phyloP scores from a whole-genome alignment of 768 basidiomycete species.

The Sutorius australiensis region DNA sequence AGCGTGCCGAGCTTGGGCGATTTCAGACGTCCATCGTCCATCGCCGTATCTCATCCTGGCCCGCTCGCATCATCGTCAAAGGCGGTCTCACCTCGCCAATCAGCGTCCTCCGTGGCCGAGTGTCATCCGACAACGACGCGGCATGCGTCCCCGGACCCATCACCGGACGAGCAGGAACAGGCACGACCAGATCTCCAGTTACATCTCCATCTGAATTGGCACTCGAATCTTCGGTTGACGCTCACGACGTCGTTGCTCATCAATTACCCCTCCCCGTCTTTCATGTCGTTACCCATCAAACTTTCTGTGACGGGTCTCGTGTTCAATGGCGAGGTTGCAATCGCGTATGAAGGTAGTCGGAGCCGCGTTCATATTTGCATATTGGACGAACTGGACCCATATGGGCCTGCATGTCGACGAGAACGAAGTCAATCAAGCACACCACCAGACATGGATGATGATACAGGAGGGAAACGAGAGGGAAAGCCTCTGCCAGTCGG shows the following conservation, averaged over 20 bases:
- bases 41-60: slow-evolving; percentile 30
- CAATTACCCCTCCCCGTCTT: slow-evolving; percentile 93
- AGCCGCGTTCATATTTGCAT: slow-evolving; percentile 83
- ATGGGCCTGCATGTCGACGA: slow-evolving; percentile 66
- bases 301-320: slow-evolving; percentile 87
- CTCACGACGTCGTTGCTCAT: slow-evolving; percentile 91
- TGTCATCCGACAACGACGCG: slow-evolving; percentile 15
- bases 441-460: slow-evolving; percentile 64
- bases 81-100: slow-evolving; percentile 11
- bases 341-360: slow-evolving; percentile 87
- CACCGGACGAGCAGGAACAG: slow-evolving; percentile 27
- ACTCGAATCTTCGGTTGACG: slow-evolving; percentile 83
- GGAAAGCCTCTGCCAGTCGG: slow-evolving; percentile 76
- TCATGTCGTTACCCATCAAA: slow-evolving; percentile 96
- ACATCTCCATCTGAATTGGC: slow-evolving; percentile 82
- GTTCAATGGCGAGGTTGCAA: slow-evolving; percentile 81
- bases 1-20: slow-evolving; percentile 39
- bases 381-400: slow-evolving; percentile 83
- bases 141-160: slow-evolving; percentile 4
- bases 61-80: slow-evolving; percentile 31
- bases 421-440: slow-evolving; percentile 44
- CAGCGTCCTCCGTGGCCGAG: slow-evolving; percentile 14
- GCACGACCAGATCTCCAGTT: slow-evolving; percentile 71
- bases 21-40: slow-evolving; percentile 25
- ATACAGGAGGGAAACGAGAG: slow-evolving; percentile 41